Percentiles rank a stretch among this genome's conserved stretches.
phyloP scores from a whole-genome alignment of 192 early-diverging fungal genomes.

The Phycomyces nitens region DNA sequence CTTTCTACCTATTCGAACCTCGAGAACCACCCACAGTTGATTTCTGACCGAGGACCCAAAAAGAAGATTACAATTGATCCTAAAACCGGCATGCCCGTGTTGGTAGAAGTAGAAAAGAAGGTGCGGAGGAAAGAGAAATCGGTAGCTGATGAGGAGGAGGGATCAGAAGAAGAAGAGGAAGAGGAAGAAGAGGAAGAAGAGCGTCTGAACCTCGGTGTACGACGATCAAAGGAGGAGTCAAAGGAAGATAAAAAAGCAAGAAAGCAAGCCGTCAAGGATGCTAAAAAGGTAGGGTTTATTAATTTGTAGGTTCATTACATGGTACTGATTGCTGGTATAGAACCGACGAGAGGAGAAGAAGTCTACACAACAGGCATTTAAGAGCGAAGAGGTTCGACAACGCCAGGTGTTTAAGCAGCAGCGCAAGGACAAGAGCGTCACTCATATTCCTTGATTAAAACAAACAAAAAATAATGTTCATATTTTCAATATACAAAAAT shows the following conservation, averaged over 20 bases:
- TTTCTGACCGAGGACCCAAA: conserved; percentile 57
- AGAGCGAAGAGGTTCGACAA: conserved; percentile 64
- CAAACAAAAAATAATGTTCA: conserved; percentile 5
- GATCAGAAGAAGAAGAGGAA: conserved; percentile 27
- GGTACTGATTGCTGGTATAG: too few species aligned
- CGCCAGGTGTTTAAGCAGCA: conserved; percentile 52
- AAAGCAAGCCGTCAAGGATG: conserved; percentile 83
- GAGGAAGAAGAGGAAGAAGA: conserved; percentile 35
- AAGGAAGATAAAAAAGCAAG: conserved; percentile 91
- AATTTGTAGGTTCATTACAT: too few species aligned
- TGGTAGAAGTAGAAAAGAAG: conserved; percentile 47
- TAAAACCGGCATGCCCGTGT: conserved; percentile 69
- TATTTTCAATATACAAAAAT: not conserved
- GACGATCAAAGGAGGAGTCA: conserved; percentile 79
- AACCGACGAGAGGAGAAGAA: conserved; percentile 74
- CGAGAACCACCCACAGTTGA: conserved; percentile 87
- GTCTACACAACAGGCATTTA: conserved; percentile 72
- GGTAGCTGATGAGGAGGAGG: conserved; percentile 15
- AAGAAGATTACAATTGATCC: conserved; percentile 66
- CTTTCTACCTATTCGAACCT: conserved; percentile 89
- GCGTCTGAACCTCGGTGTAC: conserved; percentile 62
- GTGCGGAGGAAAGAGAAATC: conserved; percentile 34
- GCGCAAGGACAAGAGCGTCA: conserved; percentile 45
- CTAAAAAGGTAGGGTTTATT: conserved; percentile 55
- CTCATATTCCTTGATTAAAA: conserved; percentile 34